phyloP scores from a whole-genome alignment of 257 asterid species.

The Ocimum tenuiflorum region DNA sequence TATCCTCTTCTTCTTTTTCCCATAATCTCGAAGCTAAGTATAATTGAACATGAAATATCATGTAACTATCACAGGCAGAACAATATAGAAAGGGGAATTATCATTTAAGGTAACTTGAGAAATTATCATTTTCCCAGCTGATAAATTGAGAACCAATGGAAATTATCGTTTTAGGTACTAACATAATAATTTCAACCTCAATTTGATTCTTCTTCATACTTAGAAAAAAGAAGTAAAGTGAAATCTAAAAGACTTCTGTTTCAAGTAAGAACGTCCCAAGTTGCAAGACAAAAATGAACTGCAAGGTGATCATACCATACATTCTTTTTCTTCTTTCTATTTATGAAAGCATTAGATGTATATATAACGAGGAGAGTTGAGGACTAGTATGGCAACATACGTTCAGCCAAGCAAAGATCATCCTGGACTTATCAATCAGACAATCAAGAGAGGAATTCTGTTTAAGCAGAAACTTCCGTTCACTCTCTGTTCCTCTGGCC shows the following conservation, averaged over 20 bases:
- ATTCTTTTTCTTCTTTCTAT: background rate
- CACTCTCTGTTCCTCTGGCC: conserved; percentile 60
- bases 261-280: background rate
- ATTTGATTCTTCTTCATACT: background rate
- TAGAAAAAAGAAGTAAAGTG: background rate
- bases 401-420: conserved; percentile 58
- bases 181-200: background rate
- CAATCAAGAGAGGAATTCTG: conserved; percentile 58
- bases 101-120: too few relatives aligned
- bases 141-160: conserved; percentile 3
- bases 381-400: conserved; percentile 28
- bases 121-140: background rate
- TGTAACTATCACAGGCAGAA: conserved; percentile 18
- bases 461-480: conserved; percentile 60
- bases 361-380: conserved; percentile 8
- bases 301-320: background rate
- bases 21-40: conserved; percentile 58
- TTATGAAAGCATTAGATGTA: conserved; percentile 7
- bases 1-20: conserved; percentile 61
- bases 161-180: background rate
- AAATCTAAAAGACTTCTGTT: conserved; percentile 9
- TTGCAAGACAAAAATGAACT: background rate
- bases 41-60: conserved; percentile 24
- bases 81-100: background rate
- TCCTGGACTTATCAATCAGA: conserved; percentile 73